Base-by-base conservation (phyloP, 306 rosid genomes). In the Dryas octopetala region DNA sequence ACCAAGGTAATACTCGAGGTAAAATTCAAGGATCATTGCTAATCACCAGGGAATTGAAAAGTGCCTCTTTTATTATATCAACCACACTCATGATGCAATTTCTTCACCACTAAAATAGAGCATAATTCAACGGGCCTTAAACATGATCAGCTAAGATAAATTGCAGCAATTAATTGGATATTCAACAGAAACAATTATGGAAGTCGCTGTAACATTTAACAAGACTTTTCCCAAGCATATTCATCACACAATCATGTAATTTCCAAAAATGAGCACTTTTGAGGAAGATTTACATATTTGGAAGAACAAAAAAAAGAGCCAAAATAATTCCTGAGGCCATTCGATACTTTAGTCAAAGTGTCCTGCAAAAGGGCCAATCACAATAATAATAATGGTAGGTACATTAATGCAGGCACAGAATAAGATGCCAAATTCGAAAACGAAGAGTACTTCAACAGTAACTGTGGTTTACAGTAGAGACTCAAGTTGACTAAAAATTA, bases 301-400 rank as follows among this genome's bases (percentile, higher is more conserved):
- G 74, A 69, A 74, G 74, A 66, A 77, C 64, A 77, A 73, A 17
- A n/a, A n/a, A 54, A 73, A 74, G 75, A 66, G 46, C 58, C 4
- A 14, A 32, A 74, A 46, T 9, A 38, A 62, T 32, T 55, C 62
- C 26, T 23, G 63, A 75, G 77, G 79, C 77, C 85, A 68, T 83
- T 80, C 74, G 81, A 67, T 72, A 70, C 44, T 83, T 68, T 59
- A 61, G 68, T 66, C 62, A 61, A 57, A 59, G 16, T 66, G 77
- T 74, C 86, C 93, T 89, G 98, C 84, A 73, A 80, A 85, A 49
- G 82, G 60, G 83, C 51, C 74, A 80, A 85, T 52, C 43, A 71
- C 70, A 60, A 10, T 15, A 8, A 32, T 5, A 38, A 28, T 9
- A 19, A 32, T 47, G 38, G 57, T 57, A 45, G 9, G 55, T 7